A percentile compares a stretch with the other conserved stretches of the same genome.
These are phyloP conservation scores for Dinochytrium kinnereticum DNA, from an alignment of 371 early-diverging fungal species.

Conservation along the genomic window DNA sequence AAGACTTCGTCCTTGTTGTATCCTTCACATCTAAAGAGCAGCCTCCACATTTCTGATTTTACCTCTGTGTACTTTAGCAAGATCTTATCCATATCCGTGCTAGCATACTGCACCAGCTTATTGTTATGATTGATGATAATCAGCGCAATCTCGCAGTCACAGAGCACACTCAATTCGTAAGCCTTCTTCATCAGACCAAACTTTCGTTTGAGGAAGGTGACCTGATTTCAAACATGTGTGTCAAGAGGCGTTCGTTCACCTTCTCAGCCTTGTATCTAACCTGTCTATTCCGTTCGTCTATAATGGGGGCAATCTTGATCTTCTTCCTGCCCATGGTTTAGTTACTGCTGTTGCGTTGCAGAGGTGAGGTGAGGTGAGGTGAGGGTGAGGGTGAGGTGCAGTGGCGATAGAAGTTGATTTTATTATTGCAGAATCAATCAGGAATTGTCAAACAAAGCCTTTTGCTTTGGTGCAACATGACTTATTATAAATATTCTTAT, in stretches of 20 bases:
- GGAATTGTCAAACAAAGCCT: no score
- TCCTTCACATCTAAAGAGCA: no score
- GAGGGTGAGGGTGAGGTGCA: no score
- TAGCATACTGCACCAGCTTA: slow-evolving; percentile 91
- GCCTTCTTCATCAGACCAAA: slow-evolving; percentile 99
- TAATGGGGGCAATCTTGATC: slow-evolving; percentile 94
- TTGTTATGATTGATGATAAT: slow-evolving; percentile 91
- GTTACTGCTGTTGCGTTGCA: background rate
- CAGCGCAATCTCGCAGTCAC: slow-evolving; percentile 95
- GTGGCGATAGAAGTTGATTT: no score
- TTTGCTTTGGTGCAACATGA: no score
- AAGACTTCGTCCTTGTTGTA: no score
- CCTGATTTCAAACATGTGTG: slow-evolving; percentile 60
- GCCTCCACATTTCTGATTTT: background rate
- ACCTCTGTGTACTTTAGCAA: slow-evolving; percentile 89
- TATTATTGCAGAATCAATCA: no score
- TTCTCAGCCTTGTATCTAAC: slow-evolving; percentile 49
- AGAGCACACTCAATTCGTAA: slow-evolving; percentile 96
- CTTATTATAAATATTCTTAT: no score
- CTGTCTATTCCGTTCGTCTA: slow-evolving; percentile 93
- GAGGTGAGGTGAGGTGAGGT: background rate
- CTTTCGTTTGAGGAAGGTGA: slow-evolving; percentile 98
- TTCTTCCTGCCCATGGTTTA: slow-evolving; percentile 91
- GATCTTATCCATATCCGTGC: slow-evolving; percentile 90
- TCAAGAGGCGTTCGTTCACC: background rate